Evolutionary conservation across 176 grass and related monocot genomes (phyloP).

Genomic region (Ensete ventricosum): DNA sequence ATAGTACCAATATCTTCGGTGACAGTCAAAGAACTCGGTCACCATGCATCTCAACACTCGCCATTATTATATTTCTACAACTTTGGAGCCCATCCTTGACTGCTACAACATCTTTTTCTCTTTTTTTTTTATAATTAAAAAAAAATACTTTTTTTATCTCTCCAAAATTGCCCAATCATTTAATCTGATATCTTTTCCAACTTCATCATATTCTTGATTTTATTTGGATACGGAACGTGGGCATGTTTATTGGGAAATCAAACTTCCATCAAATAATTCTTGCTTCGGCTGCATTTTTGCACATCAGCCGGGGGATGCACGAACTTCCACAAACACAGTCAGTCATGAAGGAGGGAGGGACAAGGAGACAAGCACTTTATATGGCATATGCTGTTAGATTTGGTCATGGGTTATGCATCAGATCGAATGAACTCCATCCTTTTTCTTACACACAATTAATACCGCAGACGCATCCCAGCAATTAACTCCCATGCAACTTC

Average conservation of each 20-base stretch:
- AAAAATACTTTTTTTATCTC: not conserved
- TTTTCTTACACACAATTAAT: too few relatives aligned
- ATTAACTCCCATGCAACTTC: constrained; percentile 3
- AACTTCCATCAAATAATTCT: not conserved
- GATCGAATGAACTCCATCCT: too few relatives aligned
- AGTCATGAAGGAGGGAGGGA: constrained; percentile 7
- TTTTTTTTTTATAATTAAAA: not conserved
- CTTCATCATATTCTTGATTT: not conserved
- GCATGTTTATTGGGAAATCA: constrained; percentile 1
- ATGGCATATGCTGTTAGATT: constrained; percentile 41
- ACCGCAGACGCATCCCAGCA: constrained; percentile 20
- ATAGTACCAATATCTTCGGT: not conserved
- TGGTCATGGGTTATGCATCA: constrained; percentile 17
- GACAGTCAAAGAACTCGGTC: constrained; percentile 7
- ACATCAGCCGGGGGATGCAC: not conserved
- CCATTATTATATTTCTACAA: constrained; percentile 16
- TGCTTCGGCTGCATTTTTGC: too few relatives aligned
- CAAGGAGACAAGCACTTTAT: constrained; percentile 43
- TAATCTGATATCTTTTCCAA: not conserved
- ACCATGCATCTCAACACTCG: not conserved
- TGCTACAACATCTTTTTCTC: constrained; percentile 3
- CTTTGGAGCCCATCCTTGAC: constrained; percentile 14
- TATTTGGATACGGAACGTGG: not conserved
- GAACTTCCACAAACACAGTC: not conserved
- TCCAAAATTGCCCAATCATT: not conserved